Evolutionary conservation across 495 filamentous ascomycete genomes (phyloP), one percentile per base, ranked within the genome.

Genomic region (Penicillium crystallinum): DNA sequence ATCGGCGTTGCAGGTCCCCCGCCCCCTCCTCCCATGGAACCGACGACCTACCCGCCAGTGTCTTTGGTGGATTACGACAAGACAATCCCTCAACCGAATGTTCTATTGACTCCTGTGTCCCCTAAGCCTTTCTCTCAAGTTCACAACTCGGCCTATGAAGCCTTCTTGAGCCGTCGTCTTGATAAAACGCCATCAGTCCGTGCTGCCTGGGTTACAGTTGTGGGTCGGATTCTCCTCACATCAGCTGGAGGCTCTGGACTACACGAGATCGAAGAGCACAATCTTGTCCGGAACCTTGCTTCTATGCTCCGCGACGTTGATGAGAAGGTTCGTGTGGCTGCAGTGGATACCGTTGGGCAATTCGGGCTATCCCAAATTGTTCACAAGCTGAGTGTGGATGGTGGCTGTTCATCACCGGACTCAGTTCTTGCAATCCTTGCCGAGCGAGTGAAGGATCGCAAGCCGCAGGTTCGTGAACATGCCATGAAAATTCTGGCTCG

Each of bases 1-100:
- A 91, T 96, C 62, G 91, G 91, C 49, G 87, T 91, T 54, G 88
- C 90, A 53, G 91, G 91, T 2, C 87, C 87, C 44, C 89, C 90
- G 19, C 82, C 87, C 8, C 69, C 83, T 18, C 81, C 85, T 12
- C 66, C 76, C 7, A 81, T 93, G 63, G 88, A 97, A 62, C 86
- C 91, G 31, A 76, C 84, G 2, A 82, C 84, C 31, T 95, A 91
- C 59, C 91, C 91, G 6, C 86, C 88, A 12, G 73, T 86, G 31
- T 84, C 78, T 19, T 65, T 95, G 34, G 77, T 77, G 11, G 80
- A 83, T 31, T 80, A 84, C 29, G 61, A 75, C 3, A 71, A 80
- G 15, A 54, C 65, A 0, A 69, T 75, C 4, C 64, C 75, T 11
- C 73, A 77, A 18, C 83, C 84, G 50, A 87, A 79, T 59, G 77